phyloP scores from a whole-genome alignment of 768 basidiomycete genomes.

The Strobilomyces dryophilus region DNA sequence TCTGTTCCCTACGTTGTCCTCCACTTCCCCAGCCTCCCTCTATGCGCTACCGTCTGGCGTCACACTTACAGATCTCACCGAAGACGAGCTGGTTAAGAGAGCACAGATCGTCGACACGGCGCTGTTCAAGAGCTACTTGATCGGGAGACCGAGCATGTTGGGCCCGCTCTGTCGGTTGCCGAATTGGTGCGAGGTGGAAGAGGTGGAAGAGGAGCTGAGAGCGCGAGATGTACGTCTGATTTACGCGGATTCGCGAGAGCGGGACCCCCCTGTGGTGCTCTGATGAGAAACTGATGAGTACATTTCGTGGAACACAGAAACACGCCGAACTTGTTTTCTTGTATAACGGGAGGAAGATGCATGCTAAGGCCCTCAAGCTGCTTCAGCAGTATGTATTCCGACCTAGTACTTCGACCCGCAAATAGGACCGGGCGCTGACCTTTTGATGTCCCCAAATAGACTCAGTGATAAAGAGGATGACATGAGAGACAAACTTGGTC shows the following conservation, averaged over 20 bases:
- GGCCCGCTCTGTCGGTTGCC: constrained; percentile 85
- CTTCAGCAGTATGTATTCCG: constrained; percentile 67
- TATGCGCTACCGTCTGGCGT: constrained; percentile 35
- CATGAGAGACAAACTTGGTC: constrained; percentile 70
- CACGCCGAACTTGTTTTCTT: constrained; percentile 85
- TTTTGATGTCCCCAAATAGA: constrained; percentile 37
- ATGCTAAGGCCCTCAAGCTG: constrained; percentile 77
- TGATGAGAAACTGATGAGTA: not conserved
- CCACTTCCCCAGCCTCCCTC: not conserved
- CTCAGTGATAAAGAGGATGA: constrained; percentile 77
- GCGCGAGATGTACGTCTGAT: constrained; percentile 59
- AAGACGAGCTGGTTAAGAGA: constrained; percentile 49
- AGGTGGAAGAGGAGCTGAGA: constrained; percentile 84
- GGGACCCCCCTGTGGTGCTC: not conserved
- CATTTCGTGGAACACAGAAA: constrained; percentile 52
- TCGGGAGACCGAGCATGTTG: constrained; percentile 70
- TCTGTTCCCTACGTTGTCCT: constrained; percentile 64
- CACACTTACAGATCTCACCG: constrained; percentile 65
- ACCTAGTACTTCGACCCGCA: not conserved
- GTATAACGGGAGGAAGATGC: constrained; percentile 96
- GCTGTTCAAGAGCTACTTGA: no score
- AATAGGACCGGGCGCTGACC: not conserved
- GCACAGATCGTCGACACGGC: no score
- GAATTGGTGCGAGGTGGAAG: constrained; percentile 97
- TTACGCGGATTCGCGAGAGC: not conserved